Evolutionary conservation across 176 grass and related monocot species (phyloP), one percentile per base, ranked within the genome.

Genomic region (Juncus inflexus): DNA sequence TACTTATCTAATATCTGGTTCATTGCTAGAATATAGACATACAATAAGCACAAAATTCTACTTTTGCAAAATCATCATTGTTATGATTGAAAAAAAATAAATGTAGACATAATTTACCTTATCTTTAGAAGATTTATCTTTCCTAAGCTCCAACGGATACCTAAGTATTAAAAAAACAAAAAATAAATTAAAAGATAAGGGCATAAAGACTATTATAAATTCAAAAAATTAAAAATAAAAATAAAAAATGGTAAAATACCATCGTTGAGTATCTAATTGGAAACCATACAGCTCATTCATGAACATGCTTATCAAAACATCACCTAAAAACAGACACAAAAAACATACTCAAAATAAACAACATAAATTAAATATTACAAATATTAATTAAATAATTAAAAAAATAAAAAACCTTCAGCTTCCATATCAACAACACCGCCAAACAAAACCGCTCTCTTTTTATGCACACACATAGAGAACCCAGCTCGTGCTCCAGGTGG

Each of bases 211-310:
- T 60, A 40, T 14, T 60, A 55, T 35, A 51, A 63, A 16, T 35
- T 62, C 10, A 42, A 56, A 38, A 60, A 15, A 55, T 55, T 40
- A 41, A 9, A 66, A 42, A 42, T 15, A 67, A 2, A 3, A 62
- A 65, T 56, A 61, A 82, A 42, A 12, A 73, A 50, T 66, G 37
- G 40, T 7, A 76, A 61, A 50, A 7, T 88, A 97, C 87, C 92
- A 97, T 28, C 85, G 81, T 55, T 91, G 84, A 50, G 76, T 91
- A 72, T 97, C 92, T 70, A 91, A 66, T 42, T 97, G 92, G 52
- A 97, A 97, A 79, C 92, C 84, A 45, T 97, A 97, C 40, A 97
- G 42, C 67, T 97, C 92, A 68, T 97, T 97, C 92, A 97, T 88
- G 70, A 97, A 97, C 85, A 97, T 80, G 51, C 92, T 97, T 78